Conservation (phyloP, 352 stramenopile species). For the Aphanomyces cochlioides region DNA sequence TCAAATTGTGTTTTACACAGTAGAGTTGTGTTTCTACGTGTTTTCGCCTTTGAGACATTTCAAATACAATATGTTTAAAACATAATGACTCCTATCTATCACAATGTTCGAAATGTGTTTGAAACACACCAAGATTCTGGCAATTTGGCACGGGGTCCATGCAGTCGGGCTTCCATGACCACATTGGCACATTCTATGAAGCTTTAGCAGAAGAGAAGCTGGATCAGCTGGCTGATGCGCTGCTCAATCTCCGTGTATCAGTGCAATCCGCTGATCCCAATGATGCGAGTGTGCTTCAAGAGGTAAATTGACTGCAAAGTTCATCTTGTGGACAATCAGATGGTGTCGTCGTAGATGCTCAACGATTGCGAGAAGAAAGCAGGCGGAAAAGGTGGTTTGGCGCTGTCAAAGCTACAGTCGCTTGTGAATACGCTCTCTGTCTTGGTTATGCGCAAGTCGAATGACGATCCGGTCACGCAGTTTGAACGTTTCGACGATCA, state of each 20-base stretch:
- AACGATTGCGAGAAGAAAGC: conserved; percentile 70
- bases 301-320: conserved; percentile 37
- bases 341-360: conserved; percentile 48
- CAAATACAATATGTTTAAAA: too few species aligned
- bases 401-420: conserved; percentile 43
- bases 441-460: conserved; percentile 43
- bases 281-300: conserved; percentile 48
- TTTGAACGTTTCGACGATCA: conserved; percentile 11
- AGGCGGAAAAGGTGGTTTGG: conserved; percentile 38
- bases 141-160: neutral
- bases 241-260: conserved; percentile 32
- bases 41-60: too few species aligned
- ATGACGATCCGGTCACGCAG: conserved; percentile 7
- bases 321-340: neutral
- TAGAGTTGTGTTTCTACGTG: neutral
- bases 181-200: conserved; percentile 79
- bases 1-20: neutral
- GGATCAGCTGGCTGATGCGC: conserved; percentile 35
- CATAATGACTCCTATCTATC: too few species aligned
- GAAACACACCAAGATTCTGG: conserved; percentile 1
- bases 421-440: conserved; percentile 40
- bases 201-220: conserved; percentile 68
- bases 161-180: conserved; percentile 52
- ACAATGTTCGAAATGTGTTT: neutral
- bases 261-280: conserved; percentile 28